Evolutionary conservation across 768 basidiomycete species (phyloP), one percentile per base, ranked within the genome.

Genomic region (Auriscalpium microsporum): DNA sequence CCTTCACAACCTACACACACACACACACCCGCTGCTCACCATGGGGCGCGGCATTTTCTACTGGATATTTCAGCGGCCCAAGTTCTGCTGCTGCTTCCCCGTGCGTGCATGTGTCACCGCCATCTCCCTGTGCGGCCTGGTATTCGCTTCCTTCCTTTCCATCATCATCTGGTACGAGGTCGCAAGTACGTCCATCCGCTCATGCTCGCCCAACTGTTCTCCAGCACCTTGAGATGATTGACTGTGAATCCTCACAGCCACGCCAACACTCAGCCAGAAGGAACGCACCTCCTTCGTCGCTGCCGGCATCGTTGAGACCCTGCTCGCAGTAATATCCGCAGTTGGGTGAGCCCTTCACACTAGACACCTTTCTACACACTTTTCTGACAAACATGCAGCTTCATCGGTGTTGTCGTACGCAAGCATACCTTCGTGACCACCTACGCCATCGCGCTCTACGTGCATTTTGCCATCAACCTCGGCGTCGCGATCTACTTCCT

Each of bases 11-110:
- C 4, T 4, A 3, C 21, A 2, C 3, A 2, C 23, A 28, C 23
- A 28, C 28, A 4, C 28, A 28, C 28, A 2, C 7, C 28, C 7
- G 4, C 28, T 28, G 28, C 28, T 28, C 40, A 17, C 40, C 40
- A 42, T 42, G 40, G 40, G 40, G 14, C 40, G 55, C n/a, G 58
- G 60, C 28, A 9, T 59, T 34, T 4, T 53, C 34, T 56, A 61
- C 50, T 59, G 40, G 52, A 50, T 61, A 38, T 61, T 61, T 28
- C 60, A 46, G 33, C 55, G 50, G 23, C 58, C 54, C 37, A 76
- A 71, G 3, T 85, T 78, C 64, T 86, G 84, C 63, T 84, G 73
- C 60, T 84, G 84, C 60, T 65, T 86, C 57, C 82, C 82, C 33
- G 81, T 84, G 7, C 76, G 84, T 55, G 54, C 79, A 5, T 83